Evolutionary conservation across 2,329 filamentous ascomycete species (phyloP).

Genomic region (Cercospora nicotianae): DNA sequence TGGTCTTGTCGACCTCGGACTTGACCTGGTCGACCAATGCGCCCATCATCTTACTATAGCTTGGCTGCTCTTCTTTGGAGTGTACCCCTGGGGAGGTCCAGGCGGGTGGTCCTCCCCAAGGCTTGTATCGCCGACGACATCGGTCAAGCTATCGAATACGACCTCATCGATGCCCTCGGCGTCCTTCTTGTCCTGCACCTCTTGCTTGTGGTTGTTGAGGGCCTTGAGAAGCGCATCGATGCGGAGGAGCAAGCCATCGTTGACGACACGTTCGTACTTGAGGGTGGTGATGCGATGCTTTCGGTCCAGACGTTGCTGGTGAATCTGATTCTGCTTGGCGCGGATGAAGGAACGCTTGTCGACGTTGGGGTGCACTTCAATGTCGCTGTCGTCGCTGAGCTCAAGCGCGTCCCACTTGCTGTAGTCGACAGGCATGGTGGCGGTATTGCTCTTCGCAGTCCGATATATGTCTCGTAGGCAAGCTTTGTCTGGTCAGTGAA

Average conservation of each 20-base stretch:
- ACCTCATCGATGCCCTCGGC: slow-evolving; percentile 70
- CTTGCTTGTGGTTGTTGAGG: slow-evolving; percentile 69
- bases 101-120: slow-evolving; percentile 73
- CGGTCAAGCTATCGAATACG: slow-evolving; percentile 86
- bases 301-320: slow-evolving; percentile 82
- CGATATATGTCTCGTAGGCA: background rate
- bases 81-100: slow-evolving; percentile 79
- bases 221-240: slow-evolving; percentile 76
- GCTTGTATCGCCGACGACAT: slow-evolving; percentile 62
- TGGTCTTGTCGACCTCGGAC: slow-evolving; percentile 71
- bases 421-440: slow-evolving; percentile 61
- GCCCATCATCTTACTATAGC: slow-evolving; percentile 98
- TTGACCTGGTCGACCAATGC: slow-evolving; percentile 93
- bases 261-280: slow-evolving; percentile 90
- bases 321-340: slow-evolving; percentile 96
- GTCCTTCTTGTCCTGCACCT: slow-evolving; percentile 57
- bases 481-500: background rate
- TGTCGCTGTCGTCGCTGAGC: slow-evolving; percentile 95
- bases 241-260: slow-evolving; percentile 82
- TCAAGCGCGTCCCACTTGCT: slow-evolving; percentile 87
- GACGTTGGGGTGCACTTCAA: slow-evolving; percentile 98
- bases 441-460: background rate
- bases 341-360: slow-evolving; percentile 98
- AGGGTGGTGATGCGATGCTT: slow-evolving; percentile 86
- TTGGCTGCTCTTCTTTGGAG: slow-evolving; percentile 70